Base-by-base conservation (phyloP, 371 early-diverging fungal species). In the Syncephalastrum contaminatum region DNA sequence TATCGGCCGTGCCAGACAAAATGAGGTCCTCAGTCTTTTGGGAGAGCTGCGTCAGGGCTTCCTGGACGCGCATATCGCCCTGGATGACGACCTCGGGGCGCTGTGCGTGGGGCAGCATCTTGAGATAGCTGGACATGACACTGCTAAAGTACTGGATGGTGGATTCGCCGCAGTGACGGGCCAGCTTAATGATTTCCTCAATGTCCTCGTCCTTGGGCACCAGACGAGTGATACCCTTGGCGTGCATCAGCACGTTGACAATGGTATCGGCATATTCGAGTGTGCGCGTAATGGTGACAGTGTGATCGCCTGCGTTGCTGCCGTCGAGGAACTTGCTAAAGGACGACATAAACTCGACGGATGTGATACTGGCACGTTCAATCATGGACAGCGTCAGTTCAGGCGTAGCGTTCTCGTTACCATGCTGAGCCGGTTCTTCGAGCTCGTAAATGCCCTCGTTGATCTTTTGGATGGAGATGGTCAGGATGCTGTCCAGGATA, bases 331-430 rank as follows among this genome's bases (percentile, higher is more conserved):
- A 89, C n/a, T 82, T 78, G 64, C 81, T 87, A 76, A 89, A 88
- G 40, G 85, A 75, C 56, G 73, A 80, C 66, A 81, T 84, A 53
- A 98, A 91, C 50, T 94, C 93, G 19, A 86, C 86, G 15, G 90
- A 89, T 13, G 84, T 77, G 21, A 85, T 86, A 57, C 87, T 85
- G 3, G 87, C 86, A 66, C 91, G 89, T 66, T 98, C 98, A 46
- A 95, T 85, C 71, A 95, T 88, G 2, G 95, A 88, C 21, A 96
- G 71, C 1, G 91, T 91, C 62, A 93, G 89, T 70, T 95, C 95
- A 7, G 96, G 93, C 0, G 97, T 93, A 0, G 95, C 89, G 10
- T 90, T 89, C 57, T 84, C 84, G 67, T 95, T 95, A 16, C 96
- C 96, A 51, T 83, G 86, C 52, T 86, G 82, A 14, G 86, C 81